A percentile compares a stretch with the other conserved stretches of the same genome.
Evolutionary conservation across 2,329 filamentous ascomycete species (phyloP).

Genomic region (Blastomyces emzantsi): DNA sequence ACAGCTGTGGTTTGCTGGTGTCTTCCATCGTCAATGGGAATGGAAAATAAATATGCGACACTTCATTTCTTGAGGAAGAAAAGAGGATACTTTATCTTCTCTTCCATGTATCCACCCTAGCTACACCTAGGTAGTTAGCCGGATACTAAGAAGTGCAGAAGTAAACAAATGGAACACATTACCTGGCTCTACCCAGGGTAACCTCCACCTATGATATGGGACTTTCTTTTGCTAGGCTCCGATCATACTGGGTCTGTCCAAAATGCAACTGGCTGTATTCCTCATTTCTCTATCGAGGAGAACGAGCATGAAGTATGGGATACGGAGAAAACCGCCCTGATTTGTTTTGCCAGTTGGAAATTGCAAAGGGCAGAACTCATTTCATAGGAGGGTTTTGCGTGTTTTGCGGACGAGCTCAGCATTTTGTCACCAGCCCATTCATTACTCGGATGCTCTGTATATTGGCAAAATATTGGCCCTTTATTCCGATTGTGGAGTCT

Average conservation of each 20-base stretch:
- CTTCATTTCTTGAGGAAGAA: too few species aligned
- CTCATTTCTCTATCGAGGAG: not conserved
- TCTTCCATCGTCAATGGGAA: too few species aligned
- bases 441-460: not conserved
- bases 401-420: too few species aligned
- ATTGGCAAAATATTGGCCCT: not conserved
- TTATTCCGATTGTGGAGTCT: not conserved
- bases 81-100: too few species aligned
- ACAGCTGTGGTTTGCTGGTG: too few species aligned
- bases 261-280: not conserved
- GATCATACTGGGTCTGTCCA: not conserved
- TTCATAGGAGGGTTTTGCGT: too few species aligned
- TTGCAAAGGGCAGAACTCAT: not conserved
- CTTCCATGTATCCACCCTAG: too few species aligned
- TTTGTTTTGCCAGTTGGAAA: too few species aligned
- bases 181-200: not conserved
- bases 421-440: not conserved
- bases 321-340: too few species aligned
- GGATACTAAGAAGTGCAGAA: not conserved
- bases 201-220: not conserved
- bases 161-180: not conserved
- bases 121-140: too few species aligned
- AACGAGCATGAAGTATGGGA: too few species aligned
- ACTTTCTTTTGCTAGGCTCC: not conserved
- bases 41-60: too few species aligned